Base-by-base conservation (phyloP, 2,329 filamentous ascomycete genomes). In the Penicillium brasilianum region DNA sequence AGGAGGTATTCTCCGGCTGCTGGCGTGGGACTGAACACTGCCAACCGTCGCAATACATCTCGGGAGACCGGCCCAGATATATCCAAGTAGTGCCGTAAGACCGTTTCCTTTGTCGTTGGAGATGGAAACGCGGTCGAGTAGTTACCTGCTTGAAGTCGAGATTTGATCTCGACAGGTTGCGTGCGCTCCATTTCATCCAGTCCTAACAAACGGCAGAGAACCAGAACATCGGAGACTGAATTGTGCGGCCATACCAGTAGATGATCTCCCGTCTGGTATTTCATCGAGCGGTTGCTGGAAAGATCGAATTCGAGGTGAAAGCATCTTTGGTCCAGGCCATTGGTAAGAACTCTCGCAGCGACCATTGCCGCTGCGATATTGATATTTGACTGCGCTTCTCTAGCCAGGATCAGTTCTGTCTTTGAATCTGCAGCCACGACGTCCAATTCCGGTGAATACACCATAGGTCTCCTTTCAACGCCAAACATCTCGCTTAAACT, bases 231-330 rank as follows among this genome's bases (percentile, higher is more conserved):
- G 32, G 18, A 36, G 20, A 36, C 50, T 53, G 50, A 36, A 53
- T 53, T 53, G 28, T 36, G n/a, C 28, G 50, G 50, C 50, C 50
- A 53, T 53, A 53, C 32, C 28, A 36, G 28, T 18, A 53, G 50
- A 25, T 53, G 50, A 37, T 53, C 50, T 36, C 50, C 50, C 16
- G 50, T 53, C 32, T 37, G 28, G 32, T 53, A 53, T 53, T 53
- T 53, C 10, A 53, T 37, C 32, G 28, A 32, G 50, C 32, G 18
- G 20, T 37, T 53, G 13, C n/a, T 53, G 30, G 28, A 22, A 22
- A 36, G n/a, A 36, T 37, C 32, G 18, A 43, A 43, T 43, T 43
- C 39, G 39, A 43, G 39, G n/a, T 43, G 39, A 43, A 43, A 43
- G 39, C 18, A 43, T 43, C 39, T 43, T 43, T 18, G 39, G 39